Evolutionary conservation across 192 early-diverging fungal genomes (phyloP).

Genomic region (Fimicolochytrium jonesii): DNA sequence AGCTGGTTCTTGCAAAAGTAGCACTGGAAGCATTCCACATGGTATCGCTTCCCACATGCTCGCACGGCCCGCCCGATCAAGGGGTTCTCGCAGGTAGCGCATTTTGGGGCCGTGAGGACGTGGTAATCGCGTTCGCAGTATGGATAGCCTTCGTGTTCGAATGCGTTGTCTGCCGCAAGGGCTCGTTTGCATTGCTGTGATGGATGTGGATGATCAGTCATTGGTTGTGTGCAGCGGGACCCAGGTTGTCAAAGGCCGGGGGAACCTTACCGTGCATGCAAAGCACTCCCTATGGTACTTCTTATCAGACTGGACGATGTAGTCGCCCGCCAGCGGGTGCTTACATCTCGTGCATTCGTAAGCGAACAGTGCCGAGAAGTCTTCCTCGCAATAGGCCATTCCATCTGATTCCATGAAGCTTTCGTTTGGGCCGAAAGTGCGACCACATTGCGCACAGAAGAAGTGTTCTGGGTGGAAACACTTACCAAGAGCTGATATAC

Average conservation of each 20-base stretch:
- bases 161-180: conserved; percentile 15
- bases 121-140: conserved; percentile 41
- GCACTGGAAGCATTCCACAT: conserved; percentile 34
- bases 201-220: not conserved
- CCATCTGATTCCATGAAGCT: conserved; percentile 37
- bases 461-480: conserved; percentile 42
- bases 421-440: conserved; percentile 10
- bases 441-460: conserved; percentile 41
- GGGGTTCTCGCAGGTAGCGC: conserved; percentile 23
- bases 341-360: conserved; percentile 22
- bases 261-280: conserved; percentile 28
- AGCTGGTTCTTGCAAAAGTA: conserved; percentile 29
- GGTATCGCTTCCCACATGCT: conserved; percentile 32
- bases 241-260: not conserved
- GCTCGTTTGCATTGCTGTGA: conserved; percentile 24
- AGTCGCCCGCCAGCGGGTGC: conserved; percentile 23
- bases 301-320: conserved; percentile 22
- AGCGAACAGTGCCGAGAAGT: conserved; percentile 36
- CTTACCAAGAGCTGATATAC: conserved; percentile 30
- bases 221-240: not conserved
- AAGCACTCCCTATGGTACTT: conserved; percentile 33
- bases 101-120: conserved; percentile 14
- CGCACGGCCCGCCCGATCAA: conserved; percentile 21
- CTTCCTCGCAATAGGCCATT: conserved; percentile 35
- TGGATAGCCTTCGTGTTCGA: conserved; percentile 23